Evolutionary conservation across 306 rosid genomes (phyloP), one percentile per base, ranked within the genome.

Genomic region (Crotalaria pallida): DNA sequence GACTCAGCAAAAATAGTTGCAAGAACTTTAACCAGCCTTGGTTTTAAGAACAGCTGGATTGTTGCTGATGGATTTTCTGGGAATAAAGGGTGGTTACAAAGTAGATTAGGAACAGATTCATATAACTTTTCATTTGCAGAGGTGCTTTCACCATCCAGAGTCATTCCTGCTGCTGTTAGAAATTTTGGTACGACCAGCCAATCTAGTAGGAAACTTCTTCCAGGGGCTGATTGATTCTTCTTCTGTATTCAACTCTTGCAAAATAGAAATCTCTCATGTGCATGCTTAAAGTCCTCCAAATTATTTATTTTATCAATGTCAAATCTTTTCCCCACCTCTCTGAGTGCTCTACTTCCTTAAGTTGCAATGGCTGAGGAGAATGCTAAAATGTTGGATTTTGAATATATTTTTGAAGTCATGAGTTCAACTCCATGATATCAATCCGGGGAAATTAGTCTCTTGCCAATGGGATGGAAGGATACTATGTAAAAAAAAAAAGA

Each of bases 41-140:
- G 96, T 29, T 95, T 86, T 18, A 84, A 83, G 83, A 86, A 87
- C 76, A 21, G 86, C 26, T 89, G 87, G 88, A 76, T 69, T 4
- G 97, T 91, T 53, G 88, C 88, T 5, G 96, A 87, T 76, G 99
- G 99, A n/a, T 94, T 88, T 83, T 88, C 95, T 7, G 99, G 97
- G 21, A 69, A 68, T 68, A 87, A 65, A 79, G 97, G 97, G 18
- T 95, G 97, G 97, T 77, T 95, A 22, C 97, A 91, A 72, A 95
- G 99, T 77, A 93, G 91, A 64, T 69, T 95, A 77, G 99, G 92
- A 51, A 82, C 88, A 6, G 96, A 94, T 80, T 74, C 96, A 0
- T 94, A 87, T 81, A 91, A 83, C 12, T 78, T 86, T n/a, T 87
- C 96, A 0, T 85, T 88, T 13, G 87, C 90, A 1, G 90, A 94